A percentile compares a stretch with the other conserved stretches of the same genome.
These are phyloP conservation scores for Dendrobium nobile DNA, from an alignment of 106 monocot species.

Conservation along the genomic window DNA sequence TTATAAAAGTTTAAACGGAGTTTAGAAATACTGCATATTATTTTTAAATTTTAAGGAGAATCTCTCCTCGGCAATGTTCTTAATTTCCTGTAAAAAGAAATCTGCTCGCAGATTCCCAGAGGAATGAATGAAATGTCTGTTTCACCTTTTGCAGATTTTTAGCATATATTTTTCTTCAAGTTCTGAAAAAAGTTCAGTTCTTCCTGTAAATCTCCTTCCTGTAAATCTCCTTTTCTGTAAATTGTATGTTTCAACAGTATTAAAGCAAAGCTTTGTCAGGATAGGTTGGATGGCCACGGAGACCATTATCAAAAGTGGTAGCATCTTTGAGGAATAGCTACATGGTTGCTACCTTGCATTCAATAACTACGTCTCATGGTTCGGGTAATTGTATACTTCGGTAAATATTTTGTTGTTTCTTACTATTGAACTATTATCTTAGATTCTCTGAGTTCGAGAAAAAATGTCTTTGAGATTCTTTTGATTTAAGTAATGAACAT, in stretches of 20 bases:
- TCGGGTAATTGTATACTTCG: conserved; percentile 37
- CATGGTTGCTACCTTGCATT: conserved; percentile 89
- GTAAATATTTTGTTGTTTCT: neutral
- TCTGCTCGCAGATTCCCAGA: neutral
- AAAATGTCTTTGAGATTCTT: neutral
- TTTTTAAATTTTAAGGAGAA: too few relatives aligned
- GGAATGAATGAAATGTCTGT: neutral
- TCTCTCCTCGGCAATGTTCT: neutral
- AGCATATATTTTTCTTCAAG: neutral
- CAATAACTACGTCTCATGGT: conserved; percentile 34
- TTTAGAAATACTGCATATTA: too few relatives aligned
- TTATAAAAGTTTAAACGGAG: too few relatives aligned
- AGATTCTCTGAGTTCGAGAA: neutral
- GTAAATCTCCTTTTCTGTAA: neutral
- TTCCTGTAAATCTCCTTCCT: neutral
- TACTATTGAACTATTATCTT: neutral
- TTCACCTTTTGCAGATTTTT: neutral
- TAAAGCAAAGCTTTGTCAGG: neutral
- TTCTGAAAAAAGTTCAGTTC: neutral
- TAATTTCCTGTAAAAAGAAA: neutral
- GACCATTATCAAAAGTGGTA: conserved; percentile 76
- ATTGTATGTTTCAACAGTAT: neutral
- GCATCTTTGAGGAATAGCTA: conserved; percentile 92
- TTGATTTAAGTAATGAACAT: conserved; percentile 55
- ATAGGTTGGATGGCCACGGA: conserved; percentile 97